Base-by-base conservation (phyloP, 805 yeast genomes). In the Kluyveromyces nonfermentans region DNA sequence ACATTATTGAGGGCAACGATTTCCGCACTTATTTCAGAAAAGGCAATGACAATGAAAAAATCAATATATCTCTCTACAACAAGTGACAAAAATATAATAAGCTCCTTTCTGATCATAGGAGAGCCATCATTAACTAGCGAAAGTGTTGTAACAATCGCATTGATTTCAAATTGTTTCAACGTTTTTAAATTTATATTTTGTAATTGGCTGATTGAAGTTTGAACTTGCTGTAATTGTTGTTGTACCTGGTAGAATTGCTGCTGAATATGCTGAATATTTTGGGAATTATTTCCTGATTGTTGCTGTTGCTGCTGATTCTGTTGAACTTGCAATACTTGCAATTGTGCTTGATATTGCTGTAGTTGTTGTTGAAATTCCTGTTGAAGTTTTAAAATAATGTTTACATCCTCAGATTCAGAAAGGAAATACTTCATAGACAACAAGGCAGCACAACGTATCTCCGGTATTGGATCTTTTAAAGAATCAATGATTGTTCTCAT, bases 391-490 rank as follows among this genome's bases (percentile, higher is more conserved):
- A 55, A 41, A 46, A 61, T 51, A 6, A 49, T 43, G 14, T 69
- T 75, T 1, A 65, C 62, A 28, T 63, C 71, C 16, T 56, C 58
- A 5, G 60, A 59, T 30, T 71, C 77, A 4, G 81, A 77, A 31
- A 84, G 62, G 55, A 80, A 86, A 33, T 80, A 75, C 4, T 87
- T 77, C 40, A 90, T 66, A 0, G 95, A 84, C 30, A 79, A 67
- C 10, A 93, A 66, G 4, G 86, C 77, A 0, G 97, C 85, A 0
- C 96, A 83, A 44, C 97, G 71, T 1, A 93, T 95, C 61, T 93
- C 98, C 0, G 97, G 96, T 38, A 90, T 87, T 0, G 97, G 96
- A 58, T 93, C 97, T 49, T 75, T 76, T 15, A 88, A 70, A 33
- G 85, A 65, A 19, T 68, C 67, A 28, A 79, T 59, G 22, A 90